These are phyloP conservation scores for Teratosphaeria gauchensis DNA, from an alignment of 2,329 filamentous ascomycete species.

Conservation along the genomic window DNA sequence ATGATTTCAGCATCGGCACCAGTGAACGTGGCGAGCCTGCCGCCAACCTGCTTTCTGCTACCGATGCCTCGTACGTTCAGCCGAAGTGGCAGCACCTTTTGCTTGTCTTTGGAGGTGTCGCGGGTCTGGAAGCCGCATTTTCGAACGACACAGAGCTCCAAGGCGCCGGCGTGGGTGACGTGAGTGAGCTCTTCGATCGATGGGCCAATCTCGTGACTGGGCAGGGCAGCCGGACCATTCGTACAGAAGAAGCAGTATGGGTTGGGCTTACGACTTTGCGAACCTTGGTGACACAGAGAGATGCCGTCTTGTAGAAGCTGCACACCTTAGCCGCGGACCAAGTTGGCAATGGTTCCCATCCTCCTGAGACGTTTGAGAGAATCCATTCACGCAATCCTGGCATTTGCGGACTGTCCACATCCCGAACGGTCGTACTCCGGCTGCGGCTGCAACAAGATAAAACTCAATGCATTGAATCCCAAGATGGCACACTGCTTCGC, in stretches of 20 bases:
- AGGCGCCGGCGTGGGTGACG: conserved; percentile 53
- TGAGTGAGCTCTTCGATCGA: conserved; percentile 66
- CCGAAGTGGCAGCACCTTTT: conserved; percentile 53
- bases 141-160: conserved; percentile 50
- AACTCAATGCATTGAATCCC: neutral
- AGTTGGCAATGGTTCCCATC: no score
- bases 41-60: conserved; percentile 28
- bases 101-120: conserved; percentile 70
- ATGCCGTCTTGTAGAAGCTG: neutral
- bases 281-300: conserved; percentile 24
- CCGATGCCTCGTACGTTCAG: conserved; percentile 37
- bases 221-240: conserved; percentile 72
- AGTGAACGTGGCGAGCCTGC: conserved; percentile 58
- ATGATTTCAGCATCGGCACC: conserved; percentile 74
- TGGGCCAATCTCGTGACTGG: conserved; percentile 75
- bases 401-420: neutral
- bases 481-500: neutral
- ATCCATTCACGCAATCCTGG: neutral
- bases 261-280: conserved; percentile 63
- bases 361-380: neutral
- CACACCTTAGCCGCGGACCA: no score
- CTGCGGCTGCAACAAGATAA: neutral
- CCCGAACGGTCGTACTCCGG: no score
- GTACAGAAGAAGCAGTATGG: conserved; percentile 75
- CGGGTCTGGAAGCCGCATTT: conserved; percentile 68